Conservation (phyloP, 768 basidiomycete genomes). For the Phylloporus sp. region DNA sequence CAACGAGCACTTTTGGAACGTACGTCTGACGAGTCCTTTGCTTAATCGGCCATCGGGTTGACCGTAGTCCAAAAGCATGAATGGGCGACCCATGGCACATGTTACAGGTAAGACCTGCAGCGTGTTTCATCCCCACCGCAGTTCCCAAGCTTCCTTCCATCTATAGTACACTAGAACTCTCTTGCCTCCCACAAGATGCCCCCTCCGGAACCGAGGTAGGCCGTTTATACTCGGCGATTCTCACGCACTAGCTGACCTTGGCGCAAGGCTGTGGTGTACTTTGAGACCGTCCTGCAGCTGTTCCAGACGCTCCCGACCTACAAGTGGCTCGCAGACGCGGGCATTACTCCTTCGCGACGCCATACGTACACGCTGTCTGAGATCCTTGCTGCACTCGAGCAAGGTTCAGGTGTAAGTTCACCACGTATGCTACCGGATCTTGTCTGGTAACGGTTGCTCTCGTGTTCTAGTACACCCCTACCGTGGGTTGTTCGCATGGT, state of each 20-base stretch:
- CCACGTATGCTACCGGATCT: neutral
- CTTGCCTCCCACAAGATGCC: constrained; percentile 57
- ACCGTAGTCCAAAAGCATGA: constrained; percentile 47
- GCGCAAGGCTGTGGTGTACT: constrained; percentile 60
- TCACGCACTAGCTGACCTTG: neutral
- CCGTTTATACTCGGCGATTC: neutral
- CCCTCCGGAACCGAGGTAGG: constrained; percentile 56
- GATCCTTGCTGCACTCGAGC: constrained; percentile 51
- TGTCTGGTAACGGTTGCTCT: neutral
- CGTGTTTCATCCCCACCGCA: neutral
- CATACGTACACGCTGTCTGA: constrained; percentile 54
- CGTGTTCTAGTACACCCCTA: constrained; percentile 42
- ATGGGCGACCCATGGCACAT: constrained; percentile 67
- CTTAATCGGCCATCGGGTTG: neutral
- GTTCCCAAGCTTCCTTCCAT: neutral
- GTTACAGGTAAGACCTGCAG: constrained; percentile 26
- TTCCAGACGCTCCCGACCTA: constrained; percentile 73
- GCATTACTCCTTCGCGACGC: constrained; percentile 63
- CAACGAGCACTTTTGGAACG: constrained; percentile 71
- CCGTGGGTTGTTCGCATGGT: constrained; percentile 41
- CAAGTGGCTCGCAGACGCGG: constrained; percentile 63
- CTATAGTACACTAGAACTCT: constrained; percentile 51
- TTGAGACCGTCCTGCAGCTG: constrained; percentile 51
- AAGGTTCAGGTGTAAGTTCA: constrained; percentile 41
- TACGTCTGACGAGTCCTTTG: constrained; percentile 24